Base-by-base conservation (phyloP, 2,329 filamentous ascomycete genomes). In the Fusarium chuoi region DNA sequence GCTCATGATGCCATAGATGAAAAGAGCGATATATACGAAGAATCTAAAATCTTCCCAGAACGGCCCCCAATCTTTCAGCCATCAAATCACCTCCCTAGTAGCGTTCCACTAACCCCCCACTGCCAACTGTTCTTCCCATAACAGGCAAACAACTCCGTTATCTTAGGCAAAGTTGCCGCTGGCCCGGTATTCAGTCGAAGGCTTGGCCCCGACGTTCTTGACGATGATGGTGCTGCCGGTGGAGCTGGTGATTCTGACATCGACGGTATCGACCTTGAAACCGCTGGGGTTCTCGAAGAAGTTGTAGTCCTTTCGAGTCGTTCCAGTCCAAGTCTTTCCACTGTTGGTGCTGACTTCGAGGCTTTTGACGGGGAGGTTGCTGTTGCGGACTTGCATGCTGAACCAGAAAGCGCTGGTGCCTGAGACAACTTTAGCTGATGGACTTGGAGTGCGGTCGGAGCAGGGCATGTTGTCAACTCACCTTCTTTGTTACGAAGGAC, bases 291-390 rank as follows among this genome's bases (percentile, higher is more conserved):
- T 86, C 83, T 92, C 87, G 57, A 92, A 92, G 82, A 86, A 92
- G 84, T 92, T 89, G 78, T 90, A 90, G 24, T 83, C 80, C 55
- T 84, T 80, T 48, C 90, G 84, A 1, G 82, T 84, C 0, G 90
- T 91, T 22, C 79, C 61, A 78, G 86, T 81, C 90, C 90, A 92
- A 10, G 87, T 88, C 59, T 74, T 84, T 26, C 90, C 90, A 18
- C 87, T 85, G 77, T 92, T 87, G 36, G 85, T 89, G 72, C 88
- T 90, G 69, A 92, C 89, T 73, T 92, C 89, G 30, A 92, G 84
- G 71, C 82, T 85, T 57, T 83, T 77, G 42, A 92, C 85, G 13
- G 85, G 84, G 64, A 88, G 83, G 78, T 90, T 91, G 75, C 88
- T 83, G 80, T 92, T 92, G 74, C 91, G 84, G 54, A 92, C 89